Evolutionary conservation across 2,329 filamentous ascomycete species (phyloP).

Genomic region (Mycogone perniciosa): DNA sequence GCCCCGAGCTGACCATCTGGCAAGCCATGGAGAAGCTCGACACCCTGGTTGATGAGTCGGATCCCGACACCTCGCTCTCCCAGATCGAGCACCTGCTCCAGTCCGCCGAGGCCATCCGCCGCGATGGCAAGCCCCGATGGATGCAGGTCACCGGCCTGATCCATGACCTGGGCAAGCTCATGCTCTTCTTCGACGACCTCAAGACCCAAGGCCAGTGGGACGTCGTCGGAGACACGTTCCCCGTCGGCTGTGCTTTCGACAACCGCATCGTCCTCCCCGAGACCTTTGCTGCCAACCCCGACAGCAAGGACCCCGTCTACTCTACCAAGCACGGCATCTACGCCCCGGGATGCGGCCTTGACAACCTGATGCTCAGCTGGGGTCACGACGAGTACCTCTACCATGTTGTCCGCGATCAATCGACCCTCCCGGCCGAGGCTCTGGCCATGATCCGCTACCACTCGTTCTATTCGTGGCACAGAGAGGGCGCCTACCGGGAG

Average conservation of each 20-base stretch:
- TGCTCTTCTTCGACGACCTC: conserved; percentile 64
- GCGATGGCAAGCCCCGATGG: conserved; percentile 76
- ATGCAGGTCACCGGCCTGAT: conserved; percentile 74
- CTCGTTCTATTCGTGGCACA: conserved; percentile 90
- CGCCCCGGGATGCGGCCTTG: conserved; percentile 67
- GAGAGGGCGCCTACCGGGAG: conserved; percentile 69
- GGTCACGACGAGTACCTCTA: conserved; percentile 87
- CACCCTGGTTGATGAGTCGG: conserved; percentile 82
- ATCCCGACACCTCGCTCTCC: conserved; percentile 79
- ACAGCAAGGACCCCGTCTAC: conserved; percentile 65
- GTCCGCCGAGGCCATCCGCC: conserved; percentile 80
- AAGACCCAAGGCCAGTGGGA: conserved; percentile 82
- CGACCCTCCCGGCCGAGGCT: conserved; percentile 69
- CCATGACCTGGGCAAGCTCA: conserved; percentile 73
- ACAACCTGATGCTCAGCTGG: conserved; percentile 87
- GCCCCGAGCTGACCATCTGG: conserved; percentile 78
- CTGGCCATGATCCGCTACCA: conserved; percentile 93
- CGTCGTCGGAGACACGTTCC: conserved; percentile 82
- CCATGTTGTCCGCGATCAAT: conserved; percentile 78
- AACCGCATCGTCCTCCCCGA: conserved; percentile 73
- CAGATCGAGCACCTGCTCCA: conserved; percentile 90
- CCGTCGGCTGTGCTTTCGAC: conserved; percentile 70
- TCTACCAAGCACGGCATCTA: conserved; percentile 76
- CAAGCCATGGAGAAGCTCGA: conserved; percentile 89
- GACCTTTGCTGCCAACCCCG: conserved; percentile 72